Evolutionary conservation across 768 basidiomycete species (phyloP), one percentile per base, ranked within the genome.

Genomic region (Dentipellis sp.): DNA sequence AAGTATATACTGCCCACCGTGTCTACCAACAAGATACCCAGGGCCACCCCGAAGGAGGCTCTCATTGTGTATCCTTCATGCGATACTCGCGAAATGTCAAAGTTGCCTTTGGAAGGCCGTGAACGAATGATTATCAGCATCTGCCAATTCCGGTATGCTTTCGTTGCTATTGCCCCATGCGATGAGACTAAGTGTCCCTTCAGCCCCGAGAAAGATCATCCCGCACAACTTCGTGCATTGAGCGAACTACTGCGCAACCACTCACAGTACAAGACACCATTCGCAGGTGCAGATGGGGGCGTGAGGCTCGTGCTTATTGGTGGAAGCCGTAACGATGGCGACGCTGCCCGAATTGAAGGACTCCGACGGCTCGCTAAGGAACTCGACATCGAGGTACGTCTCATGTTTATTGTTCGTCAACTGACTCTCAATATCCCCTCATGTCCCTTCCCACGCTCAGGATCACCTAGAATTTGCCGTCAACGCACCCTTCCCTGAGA

Each of bases 131-230:
- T 98, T 38, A 69, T 98, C 34, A 94, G 92, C 59, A 73, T 98
- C 2, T 93, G 94, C 3, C 97, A 98, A 68, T 99, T 98, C 69
- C 74, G 95, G 91, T 91, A 53, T 19, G 17, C 17, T 22, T 17
- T 7, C 21, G 16, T 49, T 16, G 14, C 48, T 21, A 14, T n/a
- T 11, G 2, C 35, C 10, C 11, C 10, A 14, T 46, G 46, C 29
- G 21, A 36, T 61, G 16, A 51, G n/a, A 1, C 14, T 48, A 10
- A 6, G 17, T 22, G 53, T 51, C 36, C 35, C 49, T 38, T 16
- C 56, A 91, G 91, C 36, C 97, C 97, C 2, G 97, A 99, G 72
- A 99, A 99, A 68, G 90, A 97, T 63, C 94, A 98, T 55, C 70
- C 80, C 1, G 78, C 80, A 4, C 97, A 98, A 67, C 69, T 98